phyloP scores from a whole-genome alignment of 176 grass and related monocot species.

The Thinopyrum elongatum region DNA sequence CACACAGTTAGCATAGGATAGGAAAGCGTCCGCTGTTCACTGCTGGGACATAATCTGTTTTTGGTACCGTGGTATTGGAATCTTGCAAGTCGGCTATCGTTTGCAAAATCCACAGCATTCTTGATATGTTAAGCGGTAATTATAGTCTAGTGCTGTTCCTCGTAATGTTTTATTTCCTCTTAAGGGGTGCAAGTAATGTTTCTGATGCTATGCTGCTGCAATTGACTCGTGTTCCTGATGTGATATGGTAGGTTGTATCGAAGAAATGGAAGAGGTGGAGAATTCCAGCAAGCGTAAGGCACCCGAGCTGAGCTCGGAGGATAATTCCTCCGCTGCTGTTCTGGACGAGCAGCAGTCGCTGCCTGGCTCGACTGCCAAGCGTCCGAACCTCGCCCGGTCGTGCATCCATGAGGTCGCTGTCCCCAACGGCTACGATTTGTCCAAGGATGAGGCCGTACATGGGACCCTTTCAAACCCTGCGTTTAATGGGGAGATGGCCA shows the following conservation, averaged over 20 bases:
- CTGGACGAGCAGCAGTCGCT: background rate
- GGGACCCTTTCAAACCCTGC: conserved; percentile 64
- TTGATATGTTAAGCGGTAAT: background rate
- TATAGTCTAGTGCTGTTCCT: background rate
- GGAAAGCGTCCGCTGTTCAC: background rate
- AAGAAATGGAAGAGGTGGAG: conserved; percentile 35
- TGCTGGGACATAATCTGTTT: background rate
- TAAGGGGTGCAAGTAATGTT: background rate
- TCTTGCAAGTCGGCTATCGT: background rate
- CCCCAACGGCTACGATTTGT: conserved; percentile 53
- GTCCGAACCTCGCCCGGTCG: conserved; percentile 55
- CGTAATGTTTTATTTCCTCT: background rate
- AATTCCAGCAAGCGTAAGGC: conserved; percentile 48
- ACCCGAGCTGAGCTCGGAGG: conserved; percentile 4
- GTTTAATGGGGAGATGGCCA: conserved; percentile 76
- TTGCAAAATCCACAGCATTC: background rate
- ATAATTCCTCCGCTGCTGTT: background rate
- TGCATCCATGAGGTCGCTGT: conserved; percentile 90
- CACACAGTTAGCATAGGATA: background rate
- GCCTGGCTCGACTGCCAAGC: conserved; percentile 52
- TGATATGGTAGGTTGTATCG: background rate
- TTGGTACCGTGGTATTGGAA: background rate
- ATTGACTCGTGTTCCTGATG: background rate
- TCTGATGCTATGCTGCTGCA: background rate
- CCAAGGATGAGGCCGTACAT: conserved; percentile 61